These are phyloP conservation scores for Sicyos baderoa DNA, from an alignment of 306 rosid genomes.

Conservation along the genomic window DNA sequence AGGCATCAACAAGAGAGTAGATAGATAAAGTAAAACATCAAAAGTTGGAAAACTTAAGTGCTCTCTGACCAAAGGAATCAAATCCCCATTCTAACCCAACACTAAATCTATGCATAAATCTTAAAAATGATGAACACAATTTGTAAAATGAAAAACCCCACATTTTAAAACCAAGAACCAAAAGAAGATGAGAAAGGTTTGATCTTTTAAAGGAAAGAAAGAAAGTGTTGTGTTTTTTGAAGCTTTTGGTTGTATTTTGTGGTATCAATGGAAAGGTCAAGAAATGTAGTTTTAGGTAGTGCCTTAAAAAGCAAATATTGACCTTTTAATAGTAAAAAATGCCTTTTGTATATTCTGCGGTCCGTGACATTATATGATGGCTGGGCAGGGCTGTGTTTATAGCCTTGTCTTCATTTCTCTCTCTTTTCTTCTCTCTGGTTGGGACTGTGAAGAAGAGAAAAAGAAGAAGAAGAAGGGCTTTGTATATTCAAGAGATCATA, in stretches of 20 bases:
- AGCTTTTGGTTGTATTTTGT: background rate
- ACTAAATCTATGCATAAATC: background rate
- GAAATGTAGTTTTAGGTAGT: background rate
- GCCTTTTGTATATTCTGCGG: background rate
- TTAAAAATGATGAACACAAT: background rate
- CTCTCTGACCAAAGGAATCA: background rate
- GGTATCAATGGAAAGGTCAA: background rate
- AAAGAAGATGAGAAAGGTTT: slow-evolving; percentile 1
- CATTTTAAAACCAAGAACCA: background rate
- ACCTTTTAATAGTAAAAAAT: background rate
- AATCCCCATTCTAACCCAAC: background rate
- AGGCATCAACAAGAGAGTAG: background rate
- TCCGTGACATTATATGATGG: slow-evolving; percentile 9
- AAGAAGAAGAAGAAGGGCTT: background rate
- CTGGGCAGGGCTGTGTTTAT: background rate
- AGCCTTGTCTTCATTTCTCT: background rate
- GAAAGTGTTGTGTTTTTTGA: background rate
- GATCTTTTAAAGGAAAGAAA: slow-evolving; percentile 6
- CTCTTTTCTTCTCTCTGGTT: background rate
- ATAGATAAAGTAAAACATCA: background rate
- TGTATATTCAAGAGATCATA: background rate
- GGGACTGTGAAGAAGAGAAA: background rate
- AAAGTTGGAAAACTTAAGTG: background rate
- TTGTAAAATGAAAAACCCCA: background rate
- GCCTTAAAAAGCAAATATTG: slow-evolving; percentile 7